Conservation (phyloP, 805 yeast species). For the Ogataea paraovalis region DNA sequence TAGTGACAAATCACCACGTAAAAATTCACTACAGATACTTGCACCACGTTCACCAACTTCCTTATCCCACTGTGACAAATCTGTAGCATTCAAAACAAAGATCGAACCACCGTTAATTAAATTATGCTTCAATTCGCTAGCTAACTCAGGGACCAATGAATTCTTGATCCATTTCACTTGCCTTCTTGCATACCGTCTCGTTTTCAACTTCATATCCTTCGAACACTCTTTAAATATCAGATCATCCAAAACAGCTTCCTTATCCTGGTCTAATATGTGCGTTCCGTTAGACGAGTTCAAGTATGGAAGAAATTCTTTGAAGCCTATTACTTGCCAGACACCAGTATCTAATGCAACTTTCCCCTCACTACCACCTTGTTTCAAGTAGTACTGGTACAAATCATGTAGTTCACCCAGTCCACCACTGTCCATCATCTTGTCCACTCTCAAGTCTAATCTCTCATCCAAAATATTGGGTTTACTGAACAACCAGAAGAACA, state of each 20-base stretch:
- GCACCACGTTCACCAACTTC: slow-evolving; percentile 56
- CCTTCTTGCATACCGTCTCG: slow-evolving; percentile 80
- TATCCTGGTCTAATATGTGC: slow-evolving; percentile 23
- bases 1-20: slow-evolving; percentile 7
- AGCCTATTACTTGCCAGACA: slow-evolving; percentile 93
- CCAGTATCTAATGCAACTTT: slow-evolving; percentile 64
- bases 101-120: slow-evolving; percentile 60
- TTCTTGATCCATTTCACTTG: slow-evolving; percentile 91
- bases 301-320: slow-evolving; percentile 78
- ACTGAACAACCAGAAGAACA: slow-evolving; percentile 81
- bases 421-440: slow-evolving; percentile 71
- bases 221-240: slow-evolving; percentile 42
- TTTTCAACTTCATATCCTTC: slow-evolving; percentile 75
- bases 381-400: slow-evolving; percentile 44
- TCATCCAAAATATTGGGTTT: slow-evolving; percentile 51
- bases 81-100: slow-evolving; percentile 73
- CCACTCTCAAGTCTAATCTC: slow-evolving; percentile 77
- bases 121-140: slow-evolving; percentile 40
- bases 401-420: slow-evolving; percentile 66
- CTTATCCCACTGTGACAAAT: slow-evolving; percentile 56
- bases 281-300: slow-evolving; percentile 18
- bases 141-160: slow-evolving; percentile 57
- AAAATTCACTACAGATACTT: slow-evolving; percentile 37
- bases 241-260: slow-evolving; percentile 9
- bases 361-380: slow-evolving; percentile 31